phyloP scores from a whole-genome alignment of 2,329 filamentous ascomycete species.

The Falciphora oryzae region DNA sequence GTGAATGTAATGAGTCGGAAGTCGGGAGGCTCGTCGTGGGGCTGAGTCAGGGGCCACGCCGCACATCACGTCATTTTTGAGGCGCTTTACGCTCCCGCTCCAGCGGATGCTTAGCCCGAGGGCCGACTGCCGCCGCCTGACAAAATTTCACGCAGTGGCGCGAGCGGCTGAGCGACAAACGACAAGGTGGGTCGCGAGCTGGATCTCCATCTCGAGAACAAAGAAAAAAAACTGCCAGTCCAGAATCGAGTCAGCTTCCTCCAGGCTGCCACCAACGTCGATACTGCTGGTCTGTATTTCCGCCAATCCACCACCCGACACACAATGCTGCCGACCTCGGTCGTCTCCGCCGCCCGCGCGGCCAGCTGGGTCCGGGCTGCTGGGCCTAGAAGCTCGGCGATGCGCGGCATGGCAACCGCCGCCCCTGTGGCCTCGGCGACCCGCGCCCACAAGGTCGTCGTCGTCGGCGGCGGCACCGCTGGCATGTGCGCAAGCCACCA shows the following conservation, averaged over 20 bases:
- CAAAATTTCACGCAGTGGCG: neutral
- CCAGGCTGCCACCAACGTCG: neutral
- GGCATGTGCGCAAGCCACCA: constrained; percentile 63
- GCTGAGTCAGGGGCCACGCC: neutral
- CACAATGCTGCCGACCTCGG: neutral
- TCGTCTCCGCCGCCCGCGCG: neutral
- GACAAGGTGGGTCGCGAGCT: too few relatives aligned
- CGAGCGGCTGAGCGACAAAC: too few relatives aligned
- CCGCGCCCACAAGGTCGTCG: constrained; percentile 55
- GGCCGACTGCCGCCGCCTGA: neutral
- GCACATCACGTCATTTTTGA: neutral
- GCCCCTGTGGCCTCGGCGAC: constrained; percentile 12
- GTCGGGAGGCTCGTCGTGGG: neutral
- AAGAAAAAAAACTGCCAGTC: neutral
- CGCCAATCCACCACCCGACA: too few relatives aligned
- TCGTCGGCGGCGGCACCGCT: constrained; percentile 62
- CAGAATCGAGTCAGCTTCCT: too few relatives aligned
- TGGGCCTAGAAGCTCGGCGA: neutral
- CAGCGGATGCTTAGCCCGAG: neutral
- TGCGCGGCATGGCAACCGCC: constrained; percentile 3
- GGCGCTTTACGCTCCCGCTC: neutral
- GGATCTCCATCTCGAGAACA: too few relatives aligned
- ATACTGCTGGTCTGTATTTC: too few relatives aligned
- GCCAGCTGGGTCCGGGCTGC: neutral
- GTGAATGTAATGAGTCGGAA: too few relatives aligned